A percentile compares a stretch with the other conserved stretches of the same genome.
Evolutionary conservation across 495 filamentous ascomycete genomes (phyloP).

Genomic region (Xylaria telfairii): DNA sequence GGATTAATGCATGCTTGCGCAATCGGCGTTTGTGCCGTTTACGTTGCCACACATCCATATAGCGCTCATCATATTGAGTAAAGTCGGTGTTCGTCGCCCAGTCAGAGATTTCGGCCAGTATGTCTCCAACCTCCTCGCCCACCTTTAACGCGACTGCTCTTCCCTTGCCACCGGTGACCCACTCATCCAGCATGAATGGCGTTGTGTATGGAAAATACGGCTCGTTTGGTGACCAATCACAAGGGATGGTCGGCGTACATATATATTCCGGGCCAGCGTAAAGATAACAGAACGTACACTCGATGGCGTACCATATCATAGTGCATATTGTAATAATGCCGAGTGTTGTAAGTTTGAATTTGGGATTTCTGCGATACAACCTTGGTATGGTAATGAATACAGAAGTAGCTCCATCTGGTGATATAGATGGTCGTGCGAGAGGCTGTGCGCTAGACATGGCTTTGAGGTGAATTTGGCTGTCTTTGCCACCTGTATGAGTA

Average conservation of each 20-base stretch:
- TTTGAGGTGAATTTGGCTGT: slow-evolving; percentile 10
- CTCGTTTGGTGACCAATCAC: slow-evolving; percentile 56
- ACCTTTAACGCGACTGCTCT: slow-evolving; percentile 35
- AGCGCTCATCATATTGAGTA: slow-evolving; percentile 40
- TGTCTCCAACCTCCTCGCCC: slow-evolving; percentile 47
- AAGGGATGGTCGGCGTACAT: slow-evolving; percentile 51
- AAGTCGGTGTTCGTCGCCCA: slow-evolving; percentile 48
- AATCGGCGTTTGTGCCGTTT: slow-evolving; percentile 49
- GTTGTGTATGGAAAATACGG: slow-evolving; percentile 61
- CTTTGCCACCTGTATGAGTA: slow-evolving; percentile 46
- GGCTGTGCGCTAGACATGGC: slow-evolving; percentile 8
- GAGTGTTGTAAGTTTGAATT: slow-evolving; percentile 62
- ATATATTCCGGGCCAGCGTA: slow-evolving; percentile 64
- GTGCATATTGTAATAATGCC: slow-evolving; percentile 58
- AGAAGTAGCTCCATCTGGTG: slow-evolving; percentile 38
- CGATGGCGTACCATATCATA: slow-evolving; percentile 62
- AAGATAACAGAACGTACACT: slow-evolving; percentile 64
- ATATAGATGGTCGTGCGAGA: slow-evolving; percentile 18
- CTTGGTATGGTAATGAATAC: slow-evolving; percentile 63
- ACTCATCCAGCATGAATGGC: slow-evolving; percentile 62
- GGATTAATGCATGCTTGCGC: slow-evolving; percentile 44
- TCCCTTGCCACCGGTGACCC: slow-evolving; percentile 54
- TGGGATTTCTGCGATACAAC: slow-evolving; percentile 57
- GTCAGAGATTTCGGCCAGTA: slow-evolving; percentile 49
- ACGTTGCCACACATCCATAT: slow-evolving; percentile 41